A percentile compares a stretch with the other conserved stretches of the same genome.
Evolutionary conservation across 2,329 filamentous ascomycete genomes (phyloP).

Genomic region (Hypoxylon sp.): DNA sequence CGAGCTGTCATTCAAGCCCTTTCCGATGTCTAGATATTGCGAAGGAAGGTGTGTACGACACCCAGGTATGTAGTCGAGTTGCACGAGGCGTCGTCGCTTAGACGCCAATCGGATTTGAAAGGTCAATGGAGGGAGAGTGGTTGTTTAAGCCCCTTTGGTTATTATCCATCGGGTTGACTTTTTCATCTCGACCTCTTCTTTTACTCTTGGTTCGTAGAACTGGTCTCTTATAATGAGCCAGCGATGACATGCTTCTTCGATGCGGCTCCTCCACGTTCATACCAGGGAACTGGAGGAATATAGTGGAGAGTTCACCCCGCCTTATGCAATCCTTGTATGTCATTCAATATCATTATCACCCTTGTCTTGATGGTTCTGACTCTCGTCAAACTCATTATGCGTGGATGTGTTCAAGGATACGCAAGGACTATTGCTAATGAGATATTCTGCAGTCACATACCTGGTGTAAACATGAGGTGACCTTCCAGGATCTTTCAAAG

Average conservation of each 20-base stretch:
- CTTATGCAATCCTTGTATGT: conserved; percentile 31
- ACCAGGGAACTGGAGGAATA: conserved; percentile 30
- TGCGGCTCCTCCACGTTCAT: conserved; percentile 32
- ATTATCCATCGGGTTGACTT: not conserved
- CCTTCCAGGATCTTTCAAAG: conserved; percentile 32
- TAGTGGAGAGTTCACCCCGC: conserved; percentile 16
- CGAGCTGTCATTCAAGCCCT: not conserved
- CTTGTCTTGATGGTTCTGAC: not conserved
- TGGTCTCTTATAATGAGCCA: not conserved
- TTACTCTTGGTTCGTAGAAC: not conserved
- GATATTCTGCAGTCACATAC: conserved; percentile 30
- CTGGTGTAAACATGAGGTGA: conserved; percentile 34
- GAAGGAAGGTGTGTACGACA: not conserved
- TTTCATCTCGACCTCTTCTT: not conserved
- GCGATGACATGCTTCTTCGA: conserved; percentile 6
- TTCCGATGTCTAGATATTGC: not conserved
- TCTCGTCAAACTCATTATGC: not conserved
- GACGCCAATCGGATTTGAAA: not conserved
- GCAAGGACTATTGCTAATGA: conserved; percentile 2
- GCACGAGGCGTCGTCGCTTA: not conserved
- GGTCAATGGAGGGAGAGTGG: not conserved
- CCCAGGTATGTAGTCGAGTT: not conserved
- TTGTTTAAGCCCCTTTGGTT: not conserved
- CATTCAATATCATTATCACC: not conserved
- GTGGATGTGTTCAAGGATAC: not conserved